phyloP scores from a whole-genome alignment of 164 flowering plant species.

The Chloranthus sessilifolius region DNA sequence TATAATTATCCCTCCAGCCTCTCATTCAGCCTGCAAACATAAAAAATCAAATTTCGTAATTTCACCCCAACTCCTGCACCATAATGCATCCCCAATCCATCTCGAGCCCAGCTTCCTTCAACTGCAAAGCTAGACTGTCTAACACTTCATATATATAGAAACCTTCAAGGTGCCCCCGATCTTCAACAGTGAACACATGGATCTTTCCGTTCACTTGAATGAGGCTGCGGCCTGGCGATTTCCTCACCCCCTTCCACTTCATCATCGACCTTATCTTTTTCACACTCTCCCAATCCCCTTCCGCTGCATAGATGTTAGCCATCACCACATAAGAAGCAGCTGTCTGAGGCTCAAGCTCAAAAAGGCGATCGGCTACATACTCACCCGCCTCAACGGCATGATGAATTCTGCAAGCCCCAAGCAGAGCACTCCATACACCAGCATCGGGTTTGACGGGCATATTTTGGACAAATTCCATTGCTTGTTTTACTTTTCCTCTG shows the following conservation, averaged over 20 bases:
- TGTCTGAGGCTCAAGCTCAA: slow-evolving; percentile 37
- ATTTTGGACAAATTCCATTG: slow-evolving; percentile 35
- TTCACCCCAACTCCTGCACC: slow-evolving; percentile 3
- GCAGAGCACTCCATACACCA: slow-evolving; percentile 56
- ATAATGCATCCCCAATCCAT: not conserved
- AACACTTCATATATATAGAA: slow-evolving; percentile 27
- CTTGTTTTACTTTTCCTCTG: slow-evolving; percentile 48
- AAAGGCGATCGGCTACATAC: slow-evolving; percentile 33
- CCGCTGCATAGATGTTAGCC: slow-evolving; percentile 61
- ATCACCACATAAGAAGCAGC: slow-evolving; percentile 59
- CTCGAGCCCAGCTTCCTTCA: slow-evolving; percentile 19
- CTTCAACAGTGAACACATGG: slow-evolving; percentile 47
- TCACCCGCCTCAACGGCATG: slow-evolving; percentile 35
- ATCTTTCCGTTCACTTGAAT: slow-evolving; percentile 37
- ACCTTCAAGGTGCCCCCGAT: slow-evolving; percentile 34
- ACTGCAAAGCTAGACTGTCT: slow-evolving; percentile 34
- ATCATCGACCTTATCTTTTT: slow-evolving; percentile 37
- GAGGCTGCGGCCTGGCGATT: slow-evolving; percentile 45
- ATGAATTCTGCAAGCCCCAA: slow-evolving; percentile 54
- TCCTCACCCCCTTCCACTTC: slow-evolving; percentile 40
- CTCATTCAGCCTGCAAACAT: not conserved
- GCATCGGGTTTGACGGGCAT: slow-evolving; percentile 59
- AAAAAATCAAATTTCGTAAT: not conserved
- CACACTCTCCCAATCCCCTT: slow-evolving; percentile 47
- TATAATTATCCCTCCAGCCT: too few relatives aligned